Evolutionary conservation across 1,284 basidiomycete genomes (phyloP).

Genomic region (Cryptococcus hybrid): DNA sequence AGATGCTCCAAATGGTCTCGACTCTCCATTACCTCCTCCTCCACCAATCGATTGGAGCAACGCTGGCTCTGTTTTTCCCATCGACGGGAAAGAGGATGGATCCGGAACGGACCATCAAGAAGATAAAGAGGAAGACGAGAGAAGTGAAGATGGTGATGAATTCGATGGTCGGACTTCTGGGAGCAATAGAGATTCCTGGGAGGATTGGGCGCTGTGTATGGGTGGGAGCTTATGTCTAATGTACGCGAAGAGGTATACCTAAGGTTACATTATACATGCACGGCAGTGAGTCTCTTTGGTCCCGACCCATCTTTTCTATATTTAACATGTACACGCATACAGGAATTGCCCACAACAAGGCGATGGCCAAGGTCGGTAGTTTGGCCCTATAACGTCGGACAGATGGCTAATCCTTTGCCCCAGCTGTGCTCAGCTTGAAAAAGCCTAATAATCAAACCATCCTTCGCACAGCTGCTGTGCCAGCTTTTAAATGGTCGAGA

Average conservation of each 20-base stretch:
- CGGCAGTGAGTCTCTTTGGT: constrained; percentile 62
- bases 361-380: constrained; percentile 75
- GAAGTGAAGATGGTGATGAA: constrained; percentile 2
- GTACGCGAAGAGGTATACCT: constrained; percentile 67
- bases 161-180: neutral
- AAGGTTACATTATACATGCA: constrained; percentile 87
- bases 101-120: constrained; percentile 18
- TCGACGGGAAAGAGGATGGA: constrained; percentile 50
- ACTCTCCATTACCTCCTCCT: constrained; percentile 77
- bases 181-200: constrained; percentile 62
- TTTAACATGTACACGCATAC: neutral
- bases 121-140: constrained; percentile 22
- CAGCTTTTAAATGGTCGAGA: constrained; percentile 72
- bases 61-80: constrained; percentile 68
- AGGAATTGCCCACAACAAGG: constrained; percentile 92
- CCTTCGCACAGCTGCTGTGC: constrained; percentile 75
- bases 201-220: constrained; percentile 85
- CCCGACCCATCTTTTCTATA: neutral
- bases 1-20: constrained; percentile 67
- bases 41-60: constrained; percentile 65
- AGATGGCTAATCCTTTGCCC: neutral
- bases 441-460: constrained; percentile 85
- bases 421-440: constrained; percentile 84
- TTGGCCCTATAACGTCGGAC: neutral
- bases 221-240: constrained; percentile 86